Evolutionary conservation across 176 grass and related monocot species (phyloP).

Genomic region (Musa troglodytarum): DNA sequence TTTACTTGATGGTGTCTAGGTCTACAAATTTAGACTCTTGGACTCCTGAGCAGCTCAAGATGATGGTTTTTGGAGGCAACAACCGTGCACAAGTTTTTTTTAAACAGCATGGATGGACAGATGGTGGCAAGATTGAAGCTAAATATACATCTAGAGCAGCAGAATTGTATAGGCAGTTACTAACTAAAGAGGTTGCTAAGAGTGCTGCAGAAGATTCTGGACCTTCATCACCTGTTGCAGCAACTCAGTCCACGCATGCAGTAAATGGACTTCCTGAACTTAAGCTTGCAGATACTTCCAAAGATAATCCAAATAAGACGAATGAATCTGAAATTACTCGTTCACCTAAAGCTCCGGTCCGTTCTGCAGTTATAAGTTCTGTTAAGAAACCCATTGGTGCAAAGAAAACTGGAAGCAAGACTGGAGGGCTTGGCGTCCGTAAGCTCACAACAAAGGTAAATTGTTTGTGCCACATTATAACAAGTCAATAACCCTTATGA

Average conservation of each 20-base stretch:
- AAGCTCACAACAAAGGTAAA: conserved; percentile 89
- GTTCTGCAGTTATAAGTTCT: conserved; percentile 35
- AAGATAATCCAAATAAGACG: conserved; percentile 36
- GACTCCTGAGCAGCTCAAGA: conserved; percentile 71
- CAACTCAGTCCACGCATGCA: conserved; percentile 27
- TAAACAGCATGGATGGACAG: conserved; percentile 95
- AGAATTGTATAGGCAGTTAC: conserved; percentile 72
- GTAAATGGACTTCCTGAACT: conserved; percentile 47
- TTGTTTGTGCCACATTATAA: neutral
- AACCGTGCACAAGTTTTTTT: conserved; percentile 89
- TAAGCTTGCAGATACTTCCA: conserved; percentile 41
- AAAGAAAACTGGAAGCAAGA: conserved; percentile 81
- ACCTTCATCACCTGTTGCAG: conserved; percentile 49
- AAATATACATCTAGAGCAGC: conserved; percentile 98
- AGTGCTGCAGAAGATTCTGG: conserved; percentile 42
- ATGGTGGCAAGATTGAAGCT: conserved; percentile 92
- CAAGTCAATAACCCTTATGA: neutral
- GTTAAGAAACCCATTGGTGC: conserved; percentile 65
- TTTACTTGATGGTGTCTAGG: conserved; percentile 17
- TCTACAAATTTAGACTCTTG: conserved; percentile 94
- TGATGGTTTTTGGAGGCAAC: conserved; percentile 90
- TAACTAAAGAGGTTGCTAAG: conserved; percentile 86
- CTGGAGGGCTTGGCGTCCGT: conserved; percentile 71
- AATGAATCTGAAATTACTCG: conserved; percentile 47
- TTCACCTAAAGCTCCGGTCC: conserved; percentile 57